Evolutionary conservation across 768 basidiomycete species (phyloP).

Genomic region (Rhodotorula taiwanensis): DNA sequence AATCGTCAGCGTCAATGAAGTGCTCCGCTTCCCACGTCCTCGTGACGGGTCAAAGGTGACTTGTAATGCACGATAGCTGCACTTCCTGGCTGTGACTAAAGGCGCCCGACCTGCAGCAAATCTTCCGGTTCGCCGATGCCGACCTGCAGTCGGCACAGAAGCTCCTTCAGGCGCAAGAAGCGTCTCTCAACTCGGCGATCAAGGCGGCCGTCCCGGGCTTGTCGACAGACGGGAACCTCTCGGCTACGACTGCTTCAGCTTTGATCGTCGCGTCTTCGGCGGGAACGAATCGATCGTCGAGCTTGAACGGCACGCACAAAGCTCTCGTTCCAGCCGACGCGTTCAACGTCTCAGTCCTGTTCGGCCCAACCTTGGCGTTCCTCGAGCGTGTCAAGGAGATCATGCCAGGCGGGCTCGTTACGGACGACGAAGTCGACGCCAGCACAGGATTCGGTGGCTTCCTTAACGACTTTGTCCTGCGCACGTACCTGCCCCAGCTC

Average conservation of each 20-base stretch:
- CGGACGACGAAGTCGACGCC: conserved; percentile 33
- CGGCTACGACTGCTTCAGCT: conserved; percentile 23
- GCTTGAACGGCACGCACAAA: conserved; percentile 71
- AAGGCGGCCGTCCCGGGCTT: conserved; percentile 91
- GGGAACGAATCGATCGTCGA: conserved; percentile 51
- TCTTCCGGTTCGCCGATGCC: conserved; percentile 88
- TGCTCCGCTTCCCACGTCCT: conserved; percentile 74
- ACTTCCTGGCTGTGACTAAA: too few species aligned
- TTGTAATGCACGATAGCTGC: not conserved
- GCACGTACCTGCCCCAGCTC: conserved; percentile 85
- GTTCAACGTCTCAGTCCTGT: conserved; percentile 89
- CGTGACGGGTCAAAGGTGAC: conserved; percentile 72
- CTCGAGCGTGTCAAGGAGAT: conserved; percentile 64
- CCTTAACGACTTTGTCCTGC: conserved; percentile 62
- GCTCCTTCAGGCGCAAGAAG: conserved; percentile 67
- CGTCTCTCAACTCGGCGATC: conserved; percentile 71
- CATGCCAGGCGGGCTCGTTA: conserved; percentile 51
- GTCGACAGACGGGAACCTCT: conserved; percentile 59
- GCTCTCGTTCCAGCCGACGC: conserved; percentile 81
- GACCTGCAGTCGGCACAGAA: conserved; percentile 66
- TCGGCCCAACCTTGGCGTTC: conserved; percentile 84
- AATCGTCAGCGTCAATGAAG: conserved; percentile 87
- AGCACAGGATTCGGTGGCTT: conserved; percentile 39
- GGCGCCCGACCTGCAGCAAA: conserved; percentile 50
- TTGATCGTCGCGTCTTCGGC: conserved; percentile 18